Base-by-base conservation (phyloP, 129 eudicot genomes). In the Escallonia rubra region DNA sequence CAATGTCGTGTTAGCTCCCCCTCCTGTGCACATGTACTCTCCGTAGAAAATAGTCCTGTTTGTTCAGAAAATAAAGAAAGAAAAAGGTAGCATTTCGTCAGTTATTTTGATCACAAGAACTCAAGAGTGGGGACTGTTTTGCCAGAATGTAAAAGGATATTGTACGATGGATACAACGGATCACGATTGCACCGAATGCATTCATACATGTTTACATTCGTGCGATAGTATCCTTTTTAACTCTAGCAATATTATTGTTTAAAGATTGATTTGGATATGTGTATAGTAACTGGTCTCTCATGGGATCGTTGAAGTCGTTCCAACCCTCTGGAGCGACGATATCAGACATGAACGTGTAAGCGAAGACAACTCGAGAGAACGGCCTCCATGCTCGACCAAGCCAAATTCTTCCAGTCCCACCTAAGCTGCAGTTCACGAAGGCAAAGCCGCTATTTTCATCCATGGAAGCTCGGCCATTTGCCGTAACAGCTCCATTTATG, bases 311-410 rank as follows among this genome's bases (percentile, higher is more conserved):
- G 74, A 89, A 89, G 77, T 93, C 96, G 70, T 90, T 90, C 97
- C 97, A 90, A 2, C 98, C 98, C 61, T 93, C 98, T 1, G 98
- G 83, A 11, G 96, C 95, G 49, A 93, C 79, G 34, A 93, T 79
- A 59, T 93, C 96, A 16, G 96, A 72, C 85, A 93, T 84, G 45
- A 48, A 60, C 2, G 96, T 86, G 61, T 73, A 80, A 47, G 96
- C 82, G 60, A 86, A 88, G 7, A 93, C 80, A 13, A 86, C 98
- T 34, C 79, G 87, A 16, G 98, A 89, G 74, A 77, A 93, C 4
- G 98, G 91, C 56, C 96, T 70, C 98, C 98, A 93, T 39, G 98
- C 98, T 63, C 98, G 86, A 6, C 96, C 98, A 8, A 93, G 74
- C 98, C 98, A 93, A 52, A 93, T 83, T 66, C 98, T 80, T 59